phyloP scores from a whole-genome alignment of 257 asterid species.

The Echites panduratus region DNA sequence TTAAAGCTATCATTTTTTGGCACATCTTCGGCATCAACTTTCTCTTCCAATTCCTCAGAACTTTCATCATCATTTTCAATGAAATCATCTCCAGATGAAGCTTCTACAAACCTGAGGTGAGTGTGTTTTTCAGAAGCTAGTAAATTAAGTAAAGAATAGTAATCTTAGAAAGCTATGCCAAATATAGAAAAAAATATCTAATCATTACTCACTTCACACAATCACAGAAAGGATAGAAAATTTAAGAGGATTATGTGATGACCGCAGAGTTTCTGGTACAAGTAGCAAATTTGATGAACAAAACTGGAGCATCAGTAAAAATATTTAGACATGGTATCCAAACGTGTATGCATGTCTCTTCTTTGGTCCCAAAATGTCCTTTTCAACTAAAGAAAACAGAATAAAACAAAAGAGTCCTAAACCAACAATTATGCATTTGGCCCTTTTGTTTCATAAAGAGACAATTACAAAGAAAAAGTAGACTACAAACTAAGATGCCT shows the following conservation, averaged over 20 bases:
- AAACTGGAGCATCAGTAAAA: neutral
- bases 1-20: conserved; percentile 13
- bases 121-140: conserved; percentile 11
- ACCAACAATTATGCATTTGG: neutral
- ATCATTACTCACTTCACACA: neutral
- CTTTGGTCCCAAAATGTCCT: neutral
- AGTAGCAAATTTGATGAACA: neutral
- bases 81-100: conserved; percentile 58
- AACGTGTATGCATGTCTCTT: neutral
- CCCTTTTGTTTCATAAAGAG: neutral
- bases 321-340: neutral
- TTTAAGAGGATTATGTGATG: neutral
- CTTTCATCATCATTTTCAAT: conserved; percentile 32
- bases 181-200: neutral
- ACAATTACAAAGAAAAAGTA: neutral
- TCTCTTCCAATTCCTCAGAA: conserved; percentile 43
- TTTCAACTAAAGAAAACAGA: too few relatives aligned
- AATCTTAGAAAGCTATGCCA: neutral
- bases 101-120: conserved; percentile 57
- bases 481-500: neutral
- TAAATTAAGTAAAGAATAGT: neutral
- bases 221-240: neutral
- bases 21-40: conserved; percentile 25
- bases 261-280: neutral
- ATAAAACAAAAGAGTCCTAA: neutral